Base-by-base conservation (phyloP, 2,329 filamentous ascomycete genomes). In the Alternaria triticimaculans region DNA sequence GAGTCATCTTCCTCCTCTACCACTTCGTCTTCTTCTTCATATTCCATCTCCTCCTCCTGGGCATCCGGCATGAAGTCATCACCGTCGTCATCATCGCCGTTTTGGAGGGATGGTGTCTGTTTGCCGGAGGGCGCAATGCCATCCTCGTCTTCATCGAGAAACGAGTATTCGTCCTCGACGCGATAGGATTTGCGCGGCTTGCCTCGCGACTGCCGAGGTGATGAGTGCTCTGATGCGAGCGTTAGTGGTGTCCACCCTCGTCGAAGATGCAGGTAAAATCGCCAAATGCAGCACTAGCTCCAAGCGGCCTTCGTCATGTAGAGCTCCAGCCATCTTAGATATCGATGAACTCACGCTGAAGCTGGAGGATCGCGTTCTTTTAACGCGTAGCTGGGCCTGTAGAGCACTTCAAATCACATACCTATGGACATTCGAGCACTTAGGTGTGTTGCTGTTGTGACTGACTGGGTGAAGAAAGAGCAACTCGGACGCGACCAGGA, bases 1-100 rank as follows among this genome's bases (percentile, higher is more conserved):
- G 49, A 53, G 21, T 37, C 4, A 18, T 71, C 71, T 15, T 69
- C 69, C 6, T 64, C 69, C 3, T 63, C 72, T 7, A 62, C 67
- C 15, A 64, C 67, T 20, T 66, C 67, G 10, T 74, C 74, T 46
- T 80, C 75, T 57, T 81, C 78, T 25, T 80, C 74, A 20, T 82
- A 80, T 60, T 73, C 71, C 11, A 60, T 65, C 26, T 72, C 75
- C 18, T 73, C 69, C 60, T 76, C 66, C 61, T 72, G 65, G 4
- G 61, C 64, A 33, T 70, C 70, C 3, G 71, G 72, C 62, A 71
- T 68, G 44, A 76, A 76, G 18, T 71, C 70, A 25, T 76, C 76
- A 9, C 53, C 65, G 51, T 75, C 72, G 9, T 75, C 69, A 21
- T 72, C 60, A 18, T 51, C 59, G 6, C 70, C 70, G 11, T 65